Base-by-base conservation (phyloP, 2,329 filamentous ascomycete genomes). In the Curvularia lunata region DNA sequence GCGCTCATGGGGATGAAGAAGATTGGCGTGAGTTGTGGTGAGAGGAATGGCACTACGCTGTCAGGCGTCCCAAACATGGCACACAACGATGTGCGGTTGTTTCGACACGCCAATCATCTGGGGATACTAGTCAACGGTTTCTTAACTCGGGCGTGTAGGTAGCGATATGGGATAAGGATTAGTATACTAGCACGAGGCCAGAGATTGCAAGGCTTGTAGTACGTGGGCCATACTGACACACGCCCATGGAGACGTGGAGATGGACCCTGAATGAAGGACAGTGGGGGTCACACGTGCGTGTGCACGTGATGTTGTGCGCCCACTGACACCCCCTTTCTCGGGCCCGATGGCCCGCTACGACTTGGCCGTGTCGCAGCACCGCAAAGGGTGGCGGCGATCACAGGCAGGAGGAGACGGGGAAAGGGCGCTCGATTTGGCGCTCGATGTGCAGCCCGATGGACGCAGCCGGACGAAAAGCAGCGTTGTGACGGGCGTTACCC, bases 381-480 rank as follows among this genome's bases (percentile, higher is more conserved):
- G 12, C 13, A 34, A 3, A 34, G 16, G 5, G n/a, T 7, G 34
- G 34, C 34, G 34, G 3, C 34, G 23, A n/a, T 18, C 13, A 46
- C 32, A 13, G 21, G 28, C 25, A 30, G 5, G 43, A 46, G 4
- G 18, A 19, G n/a, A 46, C 28, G 18, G 18, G 5, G 28, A 13
- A 28, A 13, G 28, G 13, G 8, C 45, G 13, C 28, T 21, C 10
- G 34, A 18, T 37, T 5, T 16, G 13, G 8, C 45, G 13, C 28
- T 21, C 10, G 34, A 18, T 37, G 3, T 16, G 46, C 13, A 27
- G 25, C 34, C 23, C 16, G 23, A 38, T 13, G n/a, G 5, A 5
- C 21, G n/a, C n/a, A 40, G 47, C 34, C 55, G 58, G 58, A 61
- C 50, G 55, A 42, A 42, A 23, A 42, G 19, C 19, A 10, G 21